Percentiles rank a stretch among this genome's conserved stretches.
These are phyloP conservation scores for Ophiocordyceps camponoti-floridani DNA, from an alignment of 2,329 filamentous ascomycete species.

Conservation along the genomic window DNA sequence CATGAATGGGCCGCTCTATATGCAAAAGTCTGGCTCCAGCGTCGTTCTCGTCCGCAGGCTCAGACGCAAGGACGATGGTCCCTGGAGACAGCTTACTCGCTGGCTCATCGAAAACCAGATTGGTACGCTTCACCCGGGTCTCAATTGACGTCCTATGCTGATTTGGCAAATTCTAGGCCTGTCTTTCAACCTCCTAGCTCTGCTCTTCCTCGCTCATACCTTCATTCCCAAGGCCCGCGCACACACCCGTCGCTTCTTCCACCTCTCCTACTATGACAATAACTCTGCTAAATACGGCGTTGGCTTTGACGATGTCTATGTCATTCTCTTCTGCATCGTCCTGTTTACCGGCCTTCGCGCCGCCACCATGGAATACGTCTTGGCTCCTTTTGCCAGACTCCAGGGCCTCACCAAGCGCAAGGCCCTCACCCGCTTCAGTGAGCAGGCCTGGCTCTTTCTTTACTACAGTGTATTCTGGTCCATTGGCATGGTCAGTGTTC, in stretches of 20 bases:
- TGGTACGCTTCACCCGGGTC: constrained; percentile 32
- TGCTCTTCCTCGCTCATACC: constrained; percentile 66
- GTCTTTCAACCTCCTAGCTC: constrained; percentile 67
- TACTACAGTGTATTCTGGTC: constrained; percentile 75
- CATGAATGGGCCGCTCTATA: constrained; percentile 40
- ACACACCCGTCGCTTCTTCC: constrained; percentile 76
- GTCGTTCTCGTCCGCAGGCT: constrained; percentile 36
- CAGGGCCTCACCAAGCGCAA: constrained; percentile 63
- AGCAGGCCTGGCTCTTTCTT: constrained; percentile 80
- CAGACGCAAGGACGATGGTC: constrained; percentile 44
- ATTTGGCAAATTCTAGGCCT: constrained; percentile 33
- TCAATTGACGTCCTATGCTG: no score
- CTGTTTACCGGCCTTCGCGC: constrained; percentile 78
- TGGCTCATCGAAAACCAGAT: constrained; percentile 69
- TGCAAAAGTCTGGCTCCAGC: constrained; percentile 32
- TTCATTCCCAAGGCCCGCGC: constrained; percentile 64
- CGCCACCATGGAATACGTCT: constrained; percentile 68
- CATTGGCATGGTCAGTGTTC: constrained; percentile 54
- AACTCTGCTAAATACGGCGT: constrained; percentile 51
- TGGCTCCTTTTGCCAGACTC: constrained; percentile 57
- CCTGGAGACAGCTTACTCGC: constrained; percentile 40
- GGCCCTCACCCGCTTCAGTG: constrained; percentile 66
- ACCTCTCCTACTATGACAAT: constrained; percentile 65
- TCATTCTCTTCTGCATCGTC: constrained; percentile 63
- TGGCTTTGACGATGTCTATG: constrained; percentile 63